Conservation (phyloP, 371 early-diverging fungal genomes). For the Mucor mucedo region DNA sequence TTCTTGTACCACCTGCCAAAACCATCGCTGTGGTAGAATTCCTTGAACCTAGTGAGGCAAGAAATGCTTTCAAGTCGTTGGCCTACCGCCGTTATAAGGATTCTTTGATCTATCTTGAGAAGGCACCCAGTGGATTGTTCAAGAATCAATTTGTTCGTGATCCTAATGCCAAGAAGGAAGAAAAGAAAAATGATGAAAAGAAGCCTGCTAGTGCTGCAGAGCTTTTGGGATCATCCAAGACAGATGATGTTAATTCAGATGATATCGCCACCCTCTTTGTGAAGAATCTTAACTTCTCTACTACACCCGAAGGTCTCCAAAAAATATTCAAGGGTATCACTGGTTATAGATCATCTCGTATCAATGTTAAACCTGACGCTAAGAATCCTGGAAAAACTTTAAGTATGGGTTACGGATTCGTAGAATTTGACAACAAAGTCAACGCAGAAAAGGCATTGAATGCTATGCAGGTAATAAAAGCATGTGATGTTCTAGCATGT, state of each 20-base stretch:
- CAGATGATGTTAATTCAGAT: conserved; percentile 49
- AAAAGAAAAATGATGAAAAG: conserved; percentile 27
- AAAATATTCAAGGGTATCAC: conserved; percentile 72
- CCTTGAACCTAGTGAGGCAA: conserved; percentile 86
- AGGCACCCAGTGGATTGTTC: conserved; percentile 90
- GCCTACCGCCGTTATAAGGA: conserved; percentile 93
- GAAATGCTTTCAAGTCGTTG: conserved; percentile 84
- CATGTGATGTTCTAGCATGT: neutral
- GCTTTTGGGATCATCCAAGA: conserved; percentile 40
- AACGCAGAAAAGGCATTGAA: conserved; percentile 83
- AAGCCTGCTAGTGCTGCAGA: conserved; percentile 50
- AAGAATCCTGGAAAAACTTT: conserved; percentile 75
- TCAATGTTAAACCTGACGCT: conserved; percentile 81
- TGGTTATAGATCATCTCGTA: conserved; percentile 78
- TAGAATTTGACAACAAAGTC: conserved; percentile 83
- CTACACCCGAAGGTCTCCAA: conserved; percentile 75
- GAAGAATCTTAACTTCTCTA: conserved; percentile 93
- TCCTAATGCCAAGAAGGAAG: conserved; percentile 10
- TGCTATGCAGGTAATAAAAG: conserved; percentile 66
- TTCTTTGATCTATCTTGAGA: conserved; percentile 91
- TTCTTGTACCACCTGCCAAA: conserved; percentile 91
- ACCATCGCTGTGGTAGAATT: conserved; percentile 96
- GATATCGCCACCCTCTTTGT: conserved; percentile 83
- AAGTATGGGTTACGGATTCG: conserved; percentile 98
- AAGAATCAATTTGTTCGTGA: conserved; percentile 60